Evolutionary conservation across 2,329 filamentous ascomycete species (phyloP).

Genomic region (Gliomastix tumulicola): DNA sequence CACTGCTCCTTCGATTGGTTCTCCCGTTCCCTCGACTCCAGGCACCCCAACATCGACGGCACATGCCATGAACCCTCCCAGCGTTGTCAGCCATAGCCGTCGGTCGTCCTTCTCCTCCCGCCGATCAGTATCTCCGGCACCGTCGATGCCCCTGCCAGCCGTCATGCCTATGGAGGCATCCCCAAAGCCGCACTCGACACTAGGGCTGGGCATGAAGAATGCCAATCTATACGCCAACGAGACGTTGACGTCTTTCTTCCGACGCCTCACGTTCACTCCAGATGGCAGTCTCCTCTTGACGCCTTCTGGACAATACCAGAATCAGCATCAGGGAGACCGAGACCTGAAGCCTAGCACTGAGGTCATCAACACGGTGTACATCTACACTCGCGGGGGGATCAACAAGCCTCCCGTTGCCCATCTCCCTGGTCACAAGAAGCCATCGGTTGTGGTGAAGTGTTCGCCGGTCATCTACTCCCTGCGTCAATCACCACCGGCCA

Average conservation of each 20-base stretch:
- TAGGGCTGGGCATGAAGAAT: conserved; percentile 65
- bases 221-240: conserved; percentile 93
- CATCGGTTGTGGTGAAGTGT: conserved; percentile 90
- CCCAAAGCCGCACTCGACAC: conserved; percentile 63
- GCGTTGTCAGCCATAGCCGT: conserved; percentile 80
- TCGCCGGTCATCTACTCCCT: conserved; percentile 85
- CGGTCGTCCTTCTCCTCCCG: conserved; percentile 89
- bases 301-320: conserved; percentile 91
- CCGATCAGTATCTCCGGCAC: conserved; percentile 86
- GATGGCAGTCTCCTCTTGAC: conserved; percentile 93
- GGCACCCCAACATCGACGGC: conserved; percentile 87
- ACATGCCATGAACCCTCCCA: conserved; percentile 92
- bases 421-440: conserved; percentile 95
- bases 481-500: conserved; percentile 59
- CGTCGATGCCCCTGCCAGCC: conserved; percentile 86
- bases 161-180: conserved; percentile 92
- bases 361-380: conserved; percentile 94
- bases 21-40: conserved; percentile 83
- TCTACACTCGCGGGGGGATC: conserved; percentile 92
- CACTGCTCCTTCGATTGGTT: conserved; percentile 57
- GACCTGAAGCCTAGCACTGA: conserved; percentile 75
- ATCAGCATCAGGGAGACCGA: conserved; percentile 57
- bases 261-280: conserved; percentile 86
- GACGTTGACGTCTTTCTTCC: conserved; percentile 94
- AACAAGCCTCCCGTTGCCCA: conserved; percentile 96